These are phyloP conservation scores for Podospora tetraspora DNA, from an alignment of 495 filamentous ascomycete species.

Conservation along the genomic window DNA sequence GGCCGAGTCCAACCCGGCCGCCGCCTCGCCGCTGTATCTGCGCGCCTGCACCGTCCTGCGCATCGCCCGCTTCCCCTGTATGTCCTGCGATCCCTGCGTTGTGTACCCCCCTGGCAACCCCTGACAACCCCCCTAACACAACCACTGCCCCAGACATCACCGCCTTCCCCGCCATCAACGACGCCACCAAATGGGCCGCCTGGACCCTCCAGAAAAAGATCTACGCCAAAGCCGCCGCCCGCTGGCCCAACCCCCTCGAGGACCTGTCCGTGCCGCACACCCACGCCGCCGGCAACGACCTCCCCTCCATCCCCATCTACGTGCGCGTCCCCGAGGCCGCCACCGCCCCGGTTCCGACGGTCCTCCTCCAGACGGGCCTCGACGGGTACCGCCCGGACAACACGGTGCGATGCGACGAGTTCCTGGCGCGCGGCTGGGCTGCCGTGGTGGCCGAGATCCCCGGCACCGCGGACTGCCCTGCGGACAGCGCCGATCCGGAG, in stretches of 20 bases:
- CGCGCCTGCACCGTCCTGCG: conserved; percentile 67
- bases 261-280: conserved; percentile 60
- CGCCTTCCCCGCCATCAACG: conserved; percentile 35
- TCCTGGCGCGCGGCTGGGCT: conserved; percentile 55
- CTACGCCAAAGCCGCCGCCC: conserved; percentile 53
- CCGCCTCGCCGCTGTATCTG: conserved; percentile 59
- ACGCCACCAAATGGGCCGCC: conserved; percentile 51
- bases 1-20: conserved; percentile 37
- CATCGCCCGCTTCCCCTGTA: conserved; percentile 70
- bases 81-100: conserved; percentile 40
- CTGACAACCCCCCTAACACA: background rate
- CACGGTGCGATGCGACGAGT: conserved; percentile 64
- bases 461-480: conserved; percentile 73
- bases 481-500: conserved; percentile 48
- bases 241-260: conserved; percentile 50
- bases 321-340: conserved; percentile 50
- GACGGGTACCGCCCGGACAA: conserved; percentile 79
- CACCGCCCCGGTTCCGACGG: conserved; percentile 44
- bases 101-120: background rate
- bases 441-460: conserved; percentile 67
- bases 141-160: conserved; percentile 21
- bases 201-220: conserved; percentile 64
- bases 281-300: conserved; percentile 40
- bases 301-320: conserved; percentile 58
- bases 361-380: conserved; percentile 69